These are phyloP conservation scores for Ascomycota sp. DNA, from an alignment of 2,329 filamentous ascomycete genomes.

Conservation along the genomic window DNA sequence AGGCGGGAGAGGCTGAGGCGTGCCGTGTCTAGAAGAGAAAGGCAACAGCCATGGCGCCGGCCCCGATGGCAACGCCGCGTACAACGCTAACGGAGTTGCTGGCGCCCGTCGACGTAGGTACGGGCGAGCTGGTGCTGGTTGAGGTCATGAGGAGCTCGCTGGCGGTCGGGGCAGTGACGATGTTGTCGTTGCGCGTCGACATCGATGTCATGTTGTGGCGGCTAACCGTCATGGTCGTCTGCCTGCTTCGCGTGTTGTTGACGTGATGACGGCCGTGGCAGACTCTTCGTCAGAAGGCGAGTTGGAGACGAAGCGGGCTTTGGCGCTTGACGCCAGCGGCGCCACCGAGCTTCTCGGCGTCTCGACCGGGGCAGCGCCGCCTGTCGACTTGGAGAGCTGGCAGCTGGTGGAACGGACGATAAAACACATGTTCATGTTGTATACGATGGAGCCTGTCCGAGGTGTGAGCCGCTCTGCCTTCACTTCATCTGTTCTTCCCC, in stretches of 20 bases:
- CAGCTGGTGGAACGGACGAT: conserved; percentile 14
- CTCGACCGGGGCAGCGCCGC: conserved; percentile 1
- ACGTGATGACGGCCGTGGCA: too few relatives aligned
- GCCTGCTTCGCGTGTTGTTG: too few relatives aligned
- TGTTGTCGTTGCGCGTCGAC: conserved; percentile 1
- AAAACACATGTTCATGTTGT: conserved; percentile 16
- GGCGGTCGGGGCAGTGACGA: conserved; percentile 1
- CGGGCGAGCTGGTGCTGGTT: conserved; percentile 3
- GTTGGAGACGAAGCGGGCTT: background rate
- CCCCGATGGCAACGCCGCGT: conserved; percentile 7
- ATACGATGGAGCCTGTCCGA: conserved; percentile 10
- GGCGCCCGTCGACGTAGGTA: conserved; percentile 10
- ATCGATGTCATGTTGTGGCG: too few relatives aligned
- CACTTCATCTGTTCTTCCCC: too few relatives aligned
- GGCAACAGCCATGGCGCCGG: conserved; percentile 8
- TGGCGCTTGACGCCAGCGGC: too few relatives aligned
- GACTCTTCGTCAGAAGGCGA: background rate
- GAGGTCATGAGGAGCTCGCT: background rate
- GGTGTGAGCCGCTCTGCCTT: background rate
- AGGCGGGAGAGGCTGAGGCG: background rate
- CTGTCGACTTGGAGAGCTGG: conserved; percentile 10
- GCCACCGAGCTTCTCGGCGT: too few relatives aligned
- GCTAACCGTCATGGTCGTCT: too few relatives aligned
- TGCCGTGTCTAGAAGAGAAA: conserved; percentile 7
- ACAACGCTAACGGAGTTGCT: conserved; percentile 6